Base-by-base conservation (phyloP, 768 basidiomycete genomes). In the Pisolithus sp. region DNA sequence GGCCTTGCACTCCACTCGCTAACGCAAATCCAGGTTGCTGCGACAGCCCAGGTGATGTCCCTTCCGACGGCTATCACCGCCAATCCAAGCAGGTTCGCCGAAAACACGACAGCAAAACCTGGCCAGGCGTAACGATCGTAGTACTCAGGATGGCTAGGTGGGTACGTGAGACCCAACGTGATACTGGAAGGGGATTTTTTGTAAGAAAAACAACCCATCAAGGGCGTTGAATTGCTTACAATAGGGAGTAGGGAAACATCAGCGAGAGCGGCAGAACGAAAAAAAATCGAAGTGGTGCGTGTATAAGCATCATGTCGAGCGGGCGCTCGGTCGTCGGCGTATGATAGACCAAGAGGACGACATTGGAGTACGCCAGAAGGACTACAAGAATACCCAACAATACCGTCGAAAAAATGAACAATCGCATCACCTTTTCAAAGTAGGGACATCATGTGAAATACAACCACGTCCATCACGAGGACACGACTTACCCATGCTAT, bases 251-350 rank as follows among this genome's bases (percentile, higher is more conserved):
- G 1, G 72, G 67, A 54, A 82, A 75, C 55, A 79, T 62, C 41
- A 80, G 50, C 0, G 67, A 63, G 15, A 57, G 31, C 54, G 81
- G 70, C 51, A 88, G 80, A 74, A 86, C 45, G 80, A 81, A 59
- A 65, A 77, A 50, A 53, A 91, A 83, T 3, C 89, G 76, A 49
- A 95, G 73, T 0, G 94, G 94, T 0, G 89, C 87, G 58, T 96
- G 93, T 51, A 96, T 89, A 57, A 94, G 83, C 0, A 83, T 75
- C 31, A 80, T 82, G 65, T 93, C 91, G 38, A 94, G 66, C 0
- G 89, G 90, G 1, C 82, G 77, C 0, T 70, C 64, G 21, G 71
- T 70, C 0, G 72, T 77, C 0, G 86, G 85, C 0, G 76, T 67
- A 44, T 86, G 86, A 61, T 93, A 91, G 15, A 85, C 70, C 40